Conservation (phyloP, 306 rosid genomes). For the Dalbergia cochinchinensis region DNA sequence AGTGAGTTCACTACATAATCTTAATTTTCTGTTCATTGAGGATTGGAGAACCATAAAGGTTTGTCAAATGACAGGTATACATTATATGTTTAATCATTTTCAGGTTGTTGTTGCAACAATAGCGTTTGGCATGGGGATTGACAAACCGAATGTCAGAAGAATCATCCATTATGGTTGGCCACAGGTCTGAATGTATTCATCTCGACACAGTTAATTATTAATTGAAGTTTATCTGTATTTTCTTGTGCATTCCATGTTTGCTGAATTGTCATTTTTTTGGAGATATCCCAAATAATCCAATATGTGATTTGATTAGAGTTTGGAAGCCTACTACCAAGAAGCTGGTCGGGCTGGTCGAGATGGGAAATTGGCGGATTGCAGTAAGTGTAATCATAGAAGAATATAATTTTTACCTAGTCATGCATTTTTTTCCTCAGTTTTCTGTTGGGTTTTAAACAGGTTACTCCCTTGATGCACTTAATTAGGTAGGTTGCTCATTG, state of each 20-base stretch:
- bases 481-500: conserved; percentile 24
- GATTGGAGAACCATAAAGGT: conserved; percentile 26
- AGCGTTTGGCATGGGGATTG: conserved; percentile 99
- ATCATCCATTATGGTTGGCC: conserved; percentile 99
- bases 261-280: conserved; percentile 6
- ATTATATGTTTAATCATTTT: conserved; percentile 34
- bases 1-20: conserved; percentile 10
- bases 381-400: conserved; percentile 56
- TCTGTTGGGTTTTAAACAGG: conserved; percentile 31
- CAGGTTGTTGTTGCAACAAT: conserved; percentile 96
- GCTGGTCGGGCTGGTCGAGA: conserved; percentile 99
- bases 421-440: background rate
- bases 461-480: conserved; percentile 32
- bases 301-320: conserved; percentile 66
- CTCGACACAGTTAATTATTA: conserved; percentile 23
- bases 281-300: conserved; percentile 33
- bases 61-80: background rate
- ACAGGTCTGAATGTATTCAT: conserved; percentile 63
- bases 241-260: conserved; percentile 28
- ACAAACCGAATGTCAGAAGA: conserved; percentile 88
- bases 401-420: conserved; percentile 16
- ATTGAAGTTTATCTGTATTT: conserved; percentile 31
- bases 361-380: conserved; percentile 88
- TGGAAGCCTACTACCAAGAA: conserved; percentile 97
- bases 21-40: conserved; percentile 21